A percentile compares a stretch with the other conserved stretches of the same genome.
phyloP scores from a whole-genome alignment of 768 basidiomycete genomes.

The Gymnopilus junonius region DNA sequence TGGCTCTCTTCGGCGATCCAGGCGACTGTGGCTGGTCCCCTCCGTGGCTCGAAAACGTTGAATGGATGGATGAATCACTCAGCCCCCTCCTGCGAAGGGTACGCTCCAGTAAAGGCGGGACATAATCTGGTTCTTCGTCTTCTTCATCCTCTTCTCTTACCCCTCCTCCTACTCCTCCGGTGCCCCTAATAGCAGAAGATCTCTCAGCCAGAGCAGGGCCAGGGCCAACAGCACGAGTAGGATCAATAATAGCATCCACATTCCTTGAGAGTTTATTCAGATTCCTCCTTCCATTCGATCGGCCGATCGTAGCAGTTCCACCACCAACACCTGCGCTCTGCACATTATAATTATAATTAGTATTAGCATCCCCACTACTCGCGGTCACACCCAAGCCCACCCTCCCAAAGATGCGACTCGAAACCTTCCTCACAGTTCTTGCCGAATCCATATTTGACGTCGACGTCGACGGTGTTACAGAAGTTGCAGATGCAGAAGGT shows the following conservation, averaged over 20 bases:
- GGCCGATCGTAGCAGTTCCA: slow-evolving; percentile 27
- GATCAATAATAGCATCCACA: slow-evolving; percentile 81
- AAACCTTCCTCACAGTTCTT: background rate
- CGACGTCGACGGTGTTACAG: background rate
- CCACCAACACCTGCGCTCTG: no score
- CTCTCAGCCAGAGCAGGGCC: no score
- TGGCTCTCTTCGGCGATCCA: slow-evolving; percentile 16
- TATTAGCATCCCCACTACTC: no score
- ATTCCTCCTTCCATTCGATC: slow-evolving; percentile 24
- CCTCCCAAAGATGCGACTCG: background rate
- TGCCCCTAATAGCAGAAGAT: background rate
- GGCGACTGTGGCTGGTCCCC: slow-evolving; percentile 31
- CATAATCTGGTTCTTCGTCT: slow-evolving; percentile 43
- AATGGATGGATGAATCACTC: slow-evolving; percentile 91
- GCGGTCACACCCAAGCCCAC: no score
- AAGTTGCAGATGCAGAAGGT: slow-evolving; percentile 27
- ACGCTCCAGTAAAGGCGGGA: slow-evolving; percentile 64
- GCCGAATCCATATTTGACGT: background rate
- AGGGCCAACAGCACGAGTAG: background rate
- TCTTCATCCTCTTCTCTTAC: background rate
- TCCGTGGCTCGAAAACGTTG: slow-evolving; percentile 71
- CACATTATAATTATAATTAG: no score
- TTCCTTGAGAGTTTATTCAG: slow-evolving; percentile 55
- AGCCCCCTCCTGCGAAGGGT: slow-evolving; percentile 79
- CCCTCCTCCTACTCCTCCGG: background rate